phyloP scores from a whole-genome alignment of 768 basidiomycete genomes.

The Suillus lakei region DNA sequence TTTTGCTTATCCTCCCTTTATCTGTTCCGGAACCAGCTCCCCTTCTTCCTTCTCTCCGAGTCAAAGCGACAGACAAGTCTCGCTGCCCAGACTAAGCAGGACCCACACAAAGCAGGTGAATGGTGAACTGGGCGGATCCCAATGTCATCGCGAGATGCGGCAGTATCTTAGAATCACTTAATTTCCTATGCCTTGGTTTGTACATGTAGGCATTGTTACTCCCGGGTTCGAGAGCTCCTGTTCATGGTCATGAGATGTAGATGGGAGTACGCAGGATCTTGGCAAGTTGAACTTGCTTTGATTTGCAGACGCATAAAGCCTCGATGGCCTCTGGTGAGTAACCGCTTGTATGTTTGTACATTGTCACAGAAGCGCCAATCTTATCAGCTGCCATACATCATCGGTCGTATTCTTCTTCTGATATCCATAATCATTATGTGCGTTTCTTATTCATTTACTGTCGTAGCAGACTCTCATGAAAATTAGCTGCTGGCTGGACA shows the following conservation, averaged over 20 bases:
- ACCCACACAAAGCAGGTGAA: neutral
- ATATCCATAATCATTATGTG: neutral
- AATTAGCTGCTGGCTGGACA: neutral
- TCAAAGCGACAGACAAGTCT: neutral
- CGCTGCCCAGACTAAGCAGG: neutral
- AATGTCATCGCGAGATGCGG: neutral
- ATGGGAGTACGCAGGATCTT: constrained; percentile 1
- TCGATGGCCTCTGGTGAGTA: constrained; percentile 6
- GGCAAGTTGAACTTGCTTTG: constrained; percentile 1
- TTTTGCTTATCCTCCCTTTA: neutral
- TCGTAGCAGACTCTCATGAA: neutral
- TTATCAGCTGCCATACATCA: neutral
- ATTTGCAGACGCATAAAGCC: neutral
- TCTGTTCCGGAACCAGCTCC: neutral
- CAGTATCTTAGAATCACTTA: neutral
- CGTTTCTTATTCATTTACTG: neutral
- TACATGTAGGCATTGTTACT: neutral
- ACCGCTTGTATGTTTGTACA: neutral
- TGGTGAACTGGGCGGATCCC: constrained; percentile 5
- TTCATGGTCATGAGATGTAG: neutral
- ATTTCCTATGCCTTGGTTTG: neutral
- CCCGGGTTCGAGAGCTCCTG: neutral
- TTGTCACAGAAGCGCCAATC: neutral
- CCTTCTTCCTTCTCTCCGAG: neutral
- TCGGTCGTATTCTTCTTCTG: neutral